Evolutionary conservation across 2,329 filamentous ascomycete genomes (phyloP).

Genomic region (Aspergillus niger): DNA sequence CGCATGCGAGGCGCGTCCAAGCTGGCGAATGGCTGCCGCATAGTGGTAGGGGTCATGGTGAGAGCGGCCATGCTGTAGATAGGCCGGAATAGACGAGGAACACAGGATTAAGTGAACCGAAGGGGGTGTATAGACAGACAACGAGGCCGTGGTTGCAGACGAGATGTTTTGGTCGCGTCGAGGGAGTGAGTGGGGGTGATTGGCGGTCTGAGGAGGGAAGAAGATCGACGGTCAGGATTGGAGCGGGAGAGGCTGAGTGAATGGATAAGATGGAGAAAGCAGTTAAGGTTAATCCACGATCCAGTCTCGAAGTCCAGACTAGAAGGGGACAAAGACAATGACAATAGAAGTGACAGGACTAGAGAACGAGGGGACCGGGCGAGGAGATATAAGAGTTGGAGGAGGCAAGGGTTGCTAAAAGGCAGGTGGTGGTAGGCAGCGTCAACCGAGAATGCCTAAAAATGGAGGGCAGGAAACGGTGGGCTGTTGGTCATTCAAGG

Average conservation of each 20-base stretch:
- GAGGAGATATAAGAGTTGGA: constrained; percentile 12
- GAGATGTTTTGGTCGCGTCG: constrained; percentile 24
- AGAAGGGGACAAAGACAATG: background rate
- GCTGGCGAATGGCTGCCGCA: constrained; percentile 39
- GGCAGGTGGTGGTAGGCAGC: constrained; percentile 10
- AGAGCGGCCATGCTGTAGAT: constrained; percentile 34
- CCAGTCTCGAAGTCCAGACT: background rate
- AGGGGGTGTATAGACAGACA: background rate
- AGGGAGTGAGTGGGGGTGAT: constrained; percentile 33
- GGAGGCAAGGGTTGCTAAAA: constrained; percentile 11
- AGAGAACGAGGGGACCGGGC: constrained; percentile 10
- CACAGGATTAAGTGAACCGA: background rate
- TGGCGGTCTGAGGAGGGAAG: constrained; percentile 21
- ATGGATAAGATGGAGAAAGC: background rate
- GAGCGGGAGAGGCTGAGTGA: background rate
- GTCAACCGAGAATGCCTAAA: constrained; percentile 12
- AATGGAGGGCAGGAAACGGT: constrained; percentile 6
- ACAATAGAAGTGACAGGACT: background rate
- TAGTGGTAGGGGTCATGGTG: constrained; percentile 36
- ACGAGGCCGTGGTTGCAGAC: constrained; percentile 8
- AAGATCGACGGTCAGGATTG: constrained; percentile 11
- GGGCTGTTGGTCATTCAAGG: constrained; percentile 1
- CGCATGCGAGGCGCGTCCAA: constrained; percentile 37
- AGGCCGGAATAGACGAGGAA: background rate
- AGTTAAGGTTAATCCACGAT: constrained; percentile 4